These are phyloP conservation scores for Kluyveromyces starmeri DNA, from an alignment of 805 yeast genomes.

Conservation along the genomic window DNA sequence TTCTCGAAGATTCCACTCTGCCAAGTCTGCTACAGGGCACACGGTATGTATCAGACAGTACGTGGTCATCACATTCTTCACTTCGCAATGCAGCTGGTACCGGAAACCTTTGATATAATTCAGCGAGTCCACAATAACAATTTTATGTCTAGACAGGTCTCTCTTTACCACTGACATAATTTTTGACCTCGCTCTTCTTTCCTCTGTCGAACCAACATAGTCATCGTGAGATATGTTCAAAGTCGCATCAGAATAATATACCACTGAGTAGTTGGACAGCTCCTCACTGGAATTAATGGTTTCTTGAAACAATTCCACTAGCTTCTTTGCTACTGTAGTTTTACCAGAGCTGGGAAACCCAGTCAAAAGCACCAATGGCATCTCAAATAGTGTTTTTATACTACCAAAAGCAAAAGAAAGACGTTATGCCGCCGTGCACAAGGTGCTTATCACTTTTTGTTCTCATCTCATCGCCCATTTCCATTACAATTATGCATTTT, in stretches of 20 bases:
- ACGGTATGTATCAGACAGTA: constrained; percentile 76
- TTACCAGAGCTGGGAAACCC: constrained; percentile 88
- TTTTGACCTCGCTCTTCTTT: constrained; percentile 72
- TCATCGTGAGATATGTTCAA: constrained; percentile 61
- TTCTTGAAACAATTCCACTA: constrained; percentile 40
- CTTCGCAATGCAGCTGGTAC: constrained; percentile 90
- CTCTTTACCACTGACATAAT: constrained; percentile 88
- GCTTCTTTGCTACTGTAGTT: constrained; percentile 56
- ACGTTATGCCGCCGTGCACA: too few relatives aligned
- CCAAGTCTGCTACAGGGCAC: constrained; percentile 53
- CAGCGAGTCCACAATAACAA: constrained; percentile 80
- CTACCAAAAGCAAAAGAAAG: too few relatives aligned
- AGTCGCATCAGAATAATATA: constrained; percentile 68
- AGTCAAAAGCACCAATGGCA: constrained; percentile 80
- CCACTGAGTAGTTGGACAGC: constrained; percentile 44
- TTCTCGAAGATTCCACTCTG: constrained; percentile 45
- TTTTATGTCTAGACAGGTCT: constrained; percentile 53
- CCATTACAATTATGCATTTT: too few relatives aligned
- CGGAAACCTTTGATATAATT: constrained; percentile 92
- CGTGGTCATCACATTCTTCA: constrained; percentile 73
- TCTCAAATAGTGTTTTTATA: too few relatives aligned
- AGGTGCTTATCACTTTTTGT: too few relatives aligned
- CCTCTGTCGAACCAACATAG: constrained; percentile 65
- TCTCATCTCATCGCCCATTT: too few relatives aligned
- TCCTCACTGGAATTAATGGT: constrained; percentile 37